Base-by-base conservation (phyloP, 306 rosid species). In the Casuarina glauca region DNA sequence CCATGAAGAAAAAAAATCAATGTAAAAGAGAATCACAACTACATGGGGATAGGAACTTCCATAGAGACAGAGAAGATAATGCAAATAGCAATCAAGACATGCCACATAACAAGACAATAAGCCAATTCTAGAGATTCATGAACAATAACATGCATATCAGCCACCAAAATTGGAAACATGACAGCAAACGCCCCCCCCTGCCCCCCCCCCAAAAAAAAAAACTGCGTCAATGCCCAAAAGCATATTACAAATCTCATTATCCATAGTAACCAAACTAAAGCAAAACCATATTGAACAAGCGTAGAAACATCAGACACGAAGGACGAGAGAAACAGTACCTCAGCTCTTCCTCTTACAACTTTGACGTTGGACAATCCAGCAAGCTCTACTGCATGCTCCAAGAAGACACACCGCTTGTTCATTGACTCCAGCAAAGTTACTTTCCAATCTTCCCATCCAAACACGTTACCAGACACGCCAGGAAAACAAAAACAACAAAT, bases 331-430 rank as follows among this genome's bases (percentile, higher is more conserved):
- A 75, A 45, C 35, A 60, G 20, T 88, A 94, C 97, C 97, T 95
- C 97, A 5, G 97, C 98, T 82, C 98, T 88, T 84, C 97, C 97
- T 84, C 97, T 87, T 45, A 92, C 85, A 77, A 95, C 87, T 77
- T 88, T 85, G 84, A 91, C 86, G 74, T 95, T 95, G 1, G 89
- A 79, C 68, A 91, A 87, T 50, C 97, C 92, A 12, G 87, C 68
- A 75, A 83, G 89, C 72, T 81, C 72, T 9, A 89, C 81, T 46
- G 81, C 92, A 13, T 91, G 96, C 87, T 95, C 97, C 90, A 95
- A 86, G 84, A 92, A 92, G 32, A 92, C 78, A 76, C 97, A 95
- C 5, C 97, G 84, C 83, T 95, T 95, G 69, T 89, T 86, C 91
- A 92, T 85, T 9, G 98, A 95, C 81, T 95, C 98, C 81, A 95